Evolutionary conservation across 176 grass and related monocot species (phyloP), one percentile per base, ranked within the genome.

Genomic region (Tillandsia fasciculata): DNA sequence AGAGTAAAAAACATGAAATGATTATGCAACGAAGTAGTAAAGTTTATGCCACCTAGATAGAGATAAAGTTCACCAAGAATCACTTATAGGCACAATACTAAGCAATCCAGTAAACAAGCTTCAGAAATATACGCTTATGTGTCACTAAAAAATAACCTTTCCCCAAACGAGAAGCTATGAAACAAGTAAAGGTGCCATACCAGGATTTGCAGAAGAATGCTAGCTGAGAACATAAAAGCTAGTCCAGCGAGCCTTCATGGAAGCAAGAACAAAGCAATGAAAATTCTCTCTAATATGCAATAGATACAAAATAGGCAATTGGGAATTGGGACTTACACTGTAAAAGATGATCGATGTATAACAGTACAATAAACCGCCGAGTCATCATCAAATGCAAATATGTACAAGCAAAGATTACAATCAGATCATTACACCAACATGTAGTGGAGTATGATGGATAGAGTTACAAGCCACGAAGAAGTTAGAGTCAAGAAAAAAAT

Each of bases 191-290:
- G 13, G 79, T n/a, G 20, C 0, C 2, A 6, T 87, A 97, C 93
- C 93, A 97, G 79, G 64, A 97, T 90, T 70, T 97, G 89, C 77
- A 97, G 76, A 51, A 97, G 74, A 83, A 97, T 81, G 64, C 89
- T 97, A 15, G 94, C 77, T 2, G 94, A 97, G 72, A 90, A 97
- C 94, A 97, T 97, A 90, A 90, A 92, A 0, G 89, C 94, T 48
- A 97, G 84, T 83, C 84, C 94, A 87, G 77, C 89, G 0, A 97
- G 86, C 51, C 94, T 97, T 86, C 76, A 81, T 18, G 61, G 8
- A 28, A 63, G 70, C 73, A 77, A 13, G 23, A 77, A 67, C 42
- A 61, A 9, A 52, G 24, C 53, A 28, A 27, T 11, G 53, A 48
- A 20, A 3, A 53, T 12, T 73, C 48, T 0, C 48, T 23, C 42